These are phyloP conservation scores for Fraxinus floribunda DNA, from an alignment of 305 asterid genomes.

Conservation along the genomic window DNA sequence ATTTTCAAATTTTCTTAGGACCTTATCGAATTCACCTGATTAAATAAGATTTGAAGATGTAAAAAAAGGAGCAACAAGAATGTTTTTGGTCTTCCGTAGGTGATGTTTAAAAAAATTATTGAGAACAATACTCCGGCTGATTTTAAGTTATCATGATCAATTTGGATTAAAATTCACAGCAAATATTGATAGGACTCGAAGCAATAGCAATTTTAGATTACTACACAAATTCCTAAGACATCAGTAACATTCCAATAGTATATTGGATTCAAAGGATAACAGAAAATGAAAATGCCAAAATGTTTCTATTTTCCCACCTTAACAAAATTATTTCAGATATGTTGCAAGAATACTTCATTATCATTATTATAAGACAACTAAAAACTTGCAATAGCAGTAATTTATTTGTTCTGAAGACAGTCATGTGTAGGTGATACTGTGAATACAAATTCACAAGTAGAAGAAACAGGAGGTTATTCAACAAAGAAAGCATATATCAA, in stretches of 20 bases:
- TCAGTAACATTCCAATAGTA: neutral
- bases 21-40: neutral
- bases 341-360: no score
- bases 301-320: neutral
- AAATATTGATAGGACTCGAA: neutral
- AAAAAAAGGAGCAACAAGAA: neutral
- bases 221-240: neutral
- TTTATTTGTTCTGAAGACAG: neutral
- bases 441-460: neutral
- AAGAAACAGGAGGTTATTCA: neutral
- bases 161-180: neutral
- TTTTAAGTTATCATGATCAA: neutral
- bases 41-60: neutral
- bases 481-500: neutral
- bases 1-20: neutral
- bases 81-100: neutral
- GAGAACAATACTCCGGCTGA: neutral
- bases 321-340: neutral
- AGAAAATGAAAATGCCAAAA: neutral
- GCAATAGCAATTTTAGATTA: neutral
- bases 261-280: neutral
- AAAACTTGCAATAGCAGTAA: neutral
- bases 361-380: neutral
- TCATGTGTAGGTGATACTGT: neutral
- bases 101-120: neutral